Percentiles rank a stretch among this genome's conserved stretches.
Conservation (phyloP, 2,329 filamentous ascomycete species). For the Colletotrichum navitas region DNA sequence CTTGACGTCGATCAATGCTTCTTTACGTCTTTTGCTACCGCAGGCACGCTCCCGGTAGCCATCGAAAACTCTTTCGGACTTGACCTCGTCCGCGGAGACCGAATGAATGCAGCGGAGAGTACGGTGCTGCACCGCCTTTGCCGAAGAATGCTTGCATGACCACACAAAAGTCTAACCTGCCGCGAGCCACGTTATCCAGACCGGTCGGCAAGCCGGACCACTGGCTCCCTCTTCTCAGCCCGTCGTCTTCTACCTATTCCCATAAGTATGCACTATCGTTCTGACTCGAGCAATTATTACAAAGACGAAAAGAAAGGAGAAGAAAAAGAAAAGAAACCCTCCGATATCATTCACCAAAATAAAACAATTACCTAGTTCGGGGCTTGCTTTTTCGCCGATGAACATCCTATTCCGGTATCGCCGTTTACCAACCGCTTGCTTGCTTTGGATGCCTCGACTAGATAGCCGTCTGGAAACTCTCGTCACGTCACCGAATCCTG, state of each 20-base stretch:
- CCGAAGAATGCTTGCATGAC: neutral
- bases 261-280: neutral
- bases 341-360: conserved; percentile 18
- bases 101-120: conserved; percentile 1
- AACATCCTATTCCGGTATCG: conserved; percentile 24
- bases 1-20: conserved; percentile 34
- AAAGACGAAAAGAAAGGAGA: neutral
- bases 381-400: conserved; percentile 24
- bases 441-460: neutral
- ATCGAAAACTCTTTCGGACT: neutral
- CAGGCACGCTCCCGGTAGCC: conserved; percentile 11
- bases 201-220: conserved; percentile 19
- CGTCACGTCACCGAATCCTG: neutral
- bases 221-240: conserved; percentile 4
- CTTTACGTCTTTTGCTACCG: conserved; percentile 14
- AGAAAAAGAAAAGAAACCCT: conserved; percentile 11
- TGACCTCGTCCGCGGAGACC: conserved; percentile 1
- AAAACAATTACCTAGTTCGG: conserved; percentile 9
- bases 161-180: neutral
- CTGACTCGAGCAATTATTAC: neutral
- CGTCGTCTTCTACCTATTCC: neutral
- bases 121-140: neutral
- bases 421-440: conserved; percentile 7
- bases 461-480: neutral
- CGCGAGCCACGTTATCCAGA: conserved; percentile 27